Evolutionary conservation across 345 rosid species (phyloP), one percentile per base, ranked within the genome.

Genomic region (Hibiscus tridactylites): DNA sequence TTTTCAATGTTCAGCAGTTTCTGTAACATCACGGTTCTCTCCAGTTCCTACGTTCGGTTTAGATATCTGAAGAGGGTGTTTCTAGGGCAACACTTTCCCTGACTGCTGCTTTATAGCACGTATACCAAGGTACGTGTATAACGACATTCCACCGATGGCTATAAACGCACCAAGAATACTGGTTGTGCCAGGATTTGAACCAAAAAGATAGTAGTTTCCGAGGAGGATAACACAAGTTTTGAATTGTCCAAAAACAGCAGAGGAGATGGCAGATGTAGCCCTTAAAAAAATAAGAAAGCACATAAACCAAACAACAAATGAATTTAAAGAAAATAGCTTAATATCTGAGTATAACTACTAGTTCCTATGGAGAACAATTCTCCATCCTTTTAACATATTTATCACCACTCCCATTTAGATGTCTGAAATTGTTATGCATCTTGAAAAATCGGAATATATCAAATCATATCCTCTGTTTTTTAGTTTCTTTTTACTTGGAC

Each of bases 241-340:
- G 84, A 89, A 89, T 76, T 89, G 90, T 74, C 95, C 95, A 6
- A 86, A 89, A 72, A 89, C 90, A 3, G 86, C 91, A 29, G 86
- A 91, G 28, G 95, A 82, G 29, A 81, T 79, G n/a, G 91, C 89
- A 52, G 95, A 89, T 10, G 95, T 87, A 50, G 88, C 95, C 75
- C 91, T 89, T 58, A 4, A 66, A 66, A 26, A 21, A 31, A 31
- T 44, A 44, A 7, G n/a, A 26, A 5, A 9, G 6, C 47, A 26
- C n/a, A 28, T 28, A 39, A 67, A 49, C 39, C 71, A 67, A 15
- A 47, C 15, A 46, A 67, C 44, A 68, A 29, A 68, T 49, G 71
- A 49, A 4, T 1, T 47, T 44, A 10, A 65, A 44, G 39, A 47
- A 66, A 47, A 46, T 12, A 24, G 56, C 70, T 2, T 46, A 21